Conservation (phyloP, 805 yeast genomes). For the Saturnispora halmiae region DNA sequence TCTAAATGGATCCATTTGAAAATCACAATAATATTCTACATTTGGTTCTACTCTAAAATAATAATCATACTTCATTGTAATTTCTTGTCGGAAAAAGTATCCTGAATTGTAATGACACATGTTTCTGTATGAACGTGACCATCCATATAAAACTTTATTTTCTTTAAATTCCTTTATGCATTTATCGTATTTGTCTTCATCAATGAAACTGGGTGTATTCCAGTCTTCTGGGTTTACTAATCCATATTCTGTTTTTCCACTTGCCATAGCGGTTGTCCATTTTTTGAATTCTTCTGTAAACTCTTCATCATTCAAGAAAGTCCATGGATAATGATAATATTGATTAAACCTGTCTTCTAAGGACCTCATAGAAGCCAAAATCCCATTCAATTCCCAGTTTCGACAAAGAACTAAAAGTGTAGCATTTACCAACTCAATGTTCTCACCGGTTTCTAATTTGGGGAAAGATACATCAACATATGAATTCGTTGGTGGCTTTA, state of each 20-base stretch:
- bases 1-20: constrained; percentile 79
- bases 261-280: constrained; percentile 51
- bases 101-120: constrained; percentile 97
- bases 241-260: constrained; percentile 62
- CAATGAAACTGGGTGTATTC: constrained; percentile 68
- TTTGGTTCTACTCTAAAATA: constrained; percentile 96
- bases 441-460: constrained; percentile 6
- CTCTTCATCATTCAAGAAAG: constrained; percentile 66
- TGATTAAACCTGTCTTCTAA: constrained; percentile 67
- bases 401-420: constrained; percentile 81
- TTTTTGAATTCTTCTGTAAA: constrained; percentile 55
- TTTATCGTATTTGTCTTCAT: constrained; percentile 44
- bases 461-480: constrained; percentile 28
- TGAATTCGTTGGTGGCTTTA: constrained; percentile 34
- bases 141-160: constrained; percentile 53
- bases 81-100: constrained; percentile 70
- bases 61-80: constrained; percentile 67
- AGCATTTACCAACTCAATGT: constrained; percentile 63
- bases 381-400: constrained; percentile 69
- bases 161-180: constrained; percentile 36
- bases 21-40: constrained; percentile 81
- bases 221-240: constrained; percentile 61
- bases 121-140: constrained; percentile 64
- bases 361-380: constrained; percentile 65
- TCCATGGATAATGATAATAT: constrained; percentile 66